These are phyloP conservation scores for Fonsecaea pedrosoi DNA, from an alignment of 2,329 filamentous ascomycete genomes.

Conservation along the genomic window DNA sequence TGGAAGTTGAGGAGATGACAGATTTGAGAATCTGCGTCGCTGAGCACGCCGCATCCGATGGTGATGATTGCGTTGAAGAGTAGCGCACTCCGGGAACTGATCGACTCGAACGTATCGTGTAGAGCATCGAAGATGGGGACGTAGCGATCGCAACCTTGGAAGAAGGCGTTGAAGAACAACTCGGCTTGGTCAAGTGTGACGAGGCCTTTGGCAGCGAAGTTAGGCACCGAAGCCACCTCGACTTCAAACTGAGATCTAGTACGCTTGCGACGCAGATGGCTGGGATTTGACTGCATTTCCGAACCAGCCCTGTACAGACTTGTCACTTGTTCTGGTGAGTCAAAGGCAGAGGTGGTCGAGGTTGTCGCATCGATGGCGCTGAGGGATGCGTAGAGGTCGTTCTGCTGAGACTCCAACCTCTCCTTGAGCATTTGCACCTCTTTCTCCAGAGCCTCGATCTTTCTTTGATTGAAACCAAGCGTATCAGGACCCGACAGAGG, in stretches of 20 bases:
- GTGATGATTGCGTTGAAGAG: slow-evolving; percentile 61
- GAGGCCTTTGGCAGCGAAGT: slow-evolving; percentile 47
- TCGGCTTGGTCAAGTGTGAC: slow-evolving; percentile 46
- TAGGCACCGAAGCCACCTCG: slow-evolving; percentile 44
- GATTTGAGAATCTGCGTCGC: slow-evolving; percentile 43
- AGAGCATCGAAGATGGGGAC: slow-evolving; percentile 57
- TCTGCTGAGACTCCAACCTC: slow-evolving; percentile 40
- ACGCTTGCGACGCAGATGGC: slow-evolving; percentile 38
- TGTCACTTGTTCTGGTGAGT: not conserved
- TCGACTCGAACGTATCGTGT: slow-evolving; percentile 55
- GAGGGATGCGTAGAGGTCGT: not conserved
- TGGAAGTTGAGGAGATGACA: slow-evolving; percentile 55
- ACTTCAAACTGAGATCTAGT: slow-evolving; percentile 47
- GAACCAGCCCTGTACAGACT: slow-evolving; percentile 8
- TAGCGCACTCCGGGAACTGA: slow-evolving; percentile 57
- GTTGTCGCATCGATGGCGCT: slow-evolving; percentile 34
- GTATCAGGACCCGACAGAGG: not conserved
- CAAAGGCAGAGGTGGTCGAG: slow-evolving; percentile 28
- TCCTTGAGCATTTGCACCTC: slow-evolving; percentile 43
- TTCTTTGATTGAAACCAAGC: slow-evolving; percentile 34
- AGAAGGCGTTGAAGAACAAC: slow-evolving; percentile 47
- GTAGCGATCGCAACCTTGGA: slow-evolving; percentile 54
- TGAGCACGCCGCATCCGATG: slow-evolving; percentile 56
- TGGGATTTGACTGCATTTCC: slow-evolving; percentile 13
- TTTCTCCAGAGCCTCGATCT: slow-evolving; percentile 45